Evolutionary conservation across 2,329 filamentous ascomycete species (phyloP).

Genomic region (Aureobasidium sp.): DNA sequence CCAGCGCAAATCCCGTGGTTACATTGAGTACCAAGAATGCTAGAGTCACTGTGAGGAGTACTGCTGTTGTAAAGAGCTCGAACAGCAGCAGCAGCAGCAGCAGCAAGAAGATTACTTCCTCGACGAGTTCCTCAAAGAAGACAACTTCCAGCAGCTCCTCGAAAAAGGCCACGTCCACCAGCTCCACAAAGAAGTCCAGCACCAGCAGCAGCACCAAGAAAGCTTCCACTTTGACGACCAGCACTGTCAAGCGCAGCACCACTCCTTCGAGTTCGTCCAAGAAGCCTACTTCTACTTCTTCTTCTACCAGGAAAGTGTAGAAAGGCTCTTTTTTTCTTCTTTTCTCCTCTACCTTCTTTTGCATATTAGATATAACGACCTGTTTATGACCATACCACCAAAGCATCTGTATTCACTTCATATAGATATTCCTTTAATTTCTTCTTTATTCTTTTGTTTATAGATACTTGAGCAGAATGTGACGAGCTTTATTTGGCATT

Average conservation of each 20-base stretch:
- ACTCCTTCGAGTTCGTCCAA: neutral
- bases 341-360: neutral
- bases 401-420: no score
- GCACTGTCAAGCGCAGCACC: neutral
- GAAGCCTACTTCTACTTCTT: neutral
- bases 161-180: neutral
- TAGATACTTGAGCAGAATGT: no score
- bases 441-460: no score
- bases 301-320: neutral
- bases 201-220: neutral
- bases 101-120: neutral
- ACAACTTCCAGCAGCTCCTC: neutral
- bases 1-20: neutral
- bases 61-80: neutral
- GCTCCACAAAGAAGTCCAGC: neutral
- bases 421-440: no score
- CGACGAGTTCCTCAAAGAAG: neutral
- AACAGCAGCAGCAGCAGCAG: neutral
- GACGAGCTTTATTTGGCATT: no score
- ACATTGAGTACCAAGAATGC: neutral
- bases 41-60: neutral
- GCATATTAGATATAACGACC: no score
- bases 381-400: no score
- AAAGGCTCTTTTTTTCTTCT: no score
- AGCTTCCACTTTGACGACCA: neutral